phyloP scores from a whole-genome alignment of 805 yeast species.

The Wickerhamomyces silvicola region DNA sequence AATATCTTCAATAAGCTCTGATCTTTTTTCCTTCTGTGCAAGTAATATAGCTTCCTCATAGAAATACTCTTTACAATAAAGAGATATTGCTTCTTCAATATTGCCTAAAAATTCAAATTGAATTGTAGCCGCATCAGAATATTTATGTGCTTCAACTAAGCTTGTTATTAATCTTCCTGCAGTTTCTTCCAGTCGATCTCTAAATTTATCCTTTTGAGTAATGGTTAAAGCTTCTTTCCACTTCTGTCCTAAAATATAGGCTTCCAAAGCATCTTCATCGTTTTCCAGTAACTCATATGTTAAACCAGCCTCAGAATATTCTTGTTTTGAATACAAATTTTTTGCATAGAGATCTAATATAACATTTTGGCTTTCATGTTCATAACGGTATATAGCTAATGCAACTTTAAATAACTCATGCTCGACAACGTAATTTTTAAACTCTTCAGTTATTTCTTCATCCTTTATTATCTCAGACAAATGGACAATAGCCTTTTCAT shows the following conservation, averaged over 20 bases:
- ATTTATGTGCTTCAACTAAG: slow-evolving; percentile 63
- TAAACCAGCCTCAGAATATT: slow-evolving; percentile 70
- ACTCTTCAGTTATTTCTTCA: slow-evolving; percentile 43
- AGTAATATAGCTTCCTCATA: slow-evolving; percentile 74
- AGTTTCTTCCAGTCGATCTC: slow-evolving; percentile 34
- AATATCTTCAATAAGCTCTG: slow-evolving; percentile 45
- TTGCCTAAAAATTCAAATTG: slow-evolving; percentile 56
- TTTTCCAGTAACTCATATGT: slow-evolving; percentile 65
- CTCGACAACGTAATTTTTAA: slow-evolving; percentile 58
- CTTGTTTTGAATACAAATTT: slow-evolving; percentile 46
- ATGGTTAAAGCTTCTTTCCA: slow-evolving; percentile 84
- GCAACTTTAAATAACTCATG: slow-evolving; percentile 72
- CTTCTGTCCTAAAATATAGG: slow-evolving; percentile 60
- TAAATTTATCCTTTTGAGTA: slow-evolving; percentile 35
- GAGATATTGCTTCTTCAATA: slow-evolving; percentile 52
- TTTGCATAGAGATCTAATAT: slow-evolving; percentile 61
- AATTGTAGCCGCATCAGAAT: slow-evolving; percentile 75
- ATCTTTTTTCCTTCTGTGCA: slow-evolving; percentile 37
- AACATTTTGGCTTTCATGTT: slow-evolving; percentile 43
- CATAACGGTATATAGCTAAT: slow-evolving; percentile 52
- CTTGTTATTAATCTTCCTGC: slow-evolving; percentile 56
- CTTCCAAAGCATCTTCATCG: slow-evolving; percentile 55
- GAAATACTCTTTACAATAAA: slow-evolving; percentile 67
- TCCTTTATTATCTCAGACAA: slow-evolving; percentile 41
- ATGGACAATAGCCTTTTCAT: slow-evolving; percentile 62